Evolutionary conservation across 139 green algal species (phyloP), one percentile per base, ranked within the genome.

Genomic region (Chloropicon primus): DNA sequence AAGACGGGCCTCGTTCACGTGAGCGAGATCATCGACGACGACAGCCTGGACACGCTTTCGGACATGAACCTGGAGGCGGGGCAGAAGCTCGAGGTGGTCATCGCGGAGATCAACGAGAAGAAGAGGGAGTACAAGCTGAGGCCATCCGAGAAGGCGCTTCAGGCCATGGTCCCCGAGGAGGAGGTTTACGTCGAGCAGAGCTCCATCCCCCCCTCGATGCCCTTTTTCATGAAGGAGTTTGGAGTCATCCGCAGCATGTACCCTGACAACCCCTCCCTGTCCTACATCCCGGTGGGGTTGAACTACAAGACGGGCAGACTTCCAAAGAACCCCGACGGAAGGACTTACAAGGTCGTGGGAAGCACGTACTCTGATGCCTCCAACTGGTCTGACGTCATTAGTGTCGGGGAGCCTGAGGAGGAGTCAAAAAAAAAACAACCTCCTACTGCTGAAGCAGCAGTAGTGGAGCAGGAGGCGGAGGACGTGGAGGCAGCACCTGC

Each of bases 381-480:
- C 41, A 62, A 62, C 41, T 62, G 41, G 41, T 5, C 41, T 62
- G 41, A 62, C 41, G 41, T 62, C 10, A 62, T 62, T 62, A 17
- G 41, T 17, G 41, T 62, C 41, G 41, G 10, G 41, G 41, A 62
- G 10, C 10, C 5, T 5, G 41, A 62, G 17, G 41, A 62, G 41
- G 41, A n/a, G 10, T 62, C 41, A n/a, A 87, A 87, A 77, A 84
- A 85, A 75, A 82, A 88, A 75, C 78, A 76, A 25, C 81, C 80
- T 27, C 75, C 82, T 26, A 77, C 81, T 53, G 2, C 76, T 1
- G 54, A 82, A 41, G 41, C 41, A 17, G 41, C 17, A 62, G 41
- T 62, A 5, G 41, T n/a, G 41, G 41, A 62, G 41, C 79, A 88
- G 28, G 72, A 83, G 24, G 41, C 53, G 53, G 53, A 76, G 73